Percentiles rank a stretch among this genome's conserved stretches.
Conservation (phyloP, 192 early-diverging fungal genomes). For the Coemansia sp. region DNA sequence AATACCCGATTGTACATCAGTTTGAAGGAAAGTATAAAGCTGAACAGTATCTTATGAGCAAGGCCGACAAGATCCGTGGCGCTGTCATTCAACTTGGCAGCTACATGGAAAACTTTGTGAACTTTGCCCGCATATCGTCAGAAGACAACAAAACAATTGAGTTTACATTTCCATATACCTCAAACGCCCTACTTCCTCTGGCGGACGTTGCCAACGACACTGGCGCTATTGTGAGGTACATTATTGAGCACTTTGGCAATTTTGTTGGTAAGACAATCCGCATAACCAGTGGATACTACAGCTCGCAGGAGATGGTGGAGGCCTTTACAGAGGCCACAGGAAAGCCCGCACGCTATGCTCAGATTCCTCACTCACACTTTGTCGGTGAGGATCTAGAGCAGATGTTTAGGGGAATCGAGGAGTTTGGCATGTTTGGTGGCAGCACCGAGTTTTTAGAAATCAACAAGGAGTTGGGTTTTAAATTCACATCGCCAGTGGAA, state of each 20-base stretch:
- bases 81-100: slow-evolving; percentile 24
- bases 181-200: slow-evolving; percentile 25
- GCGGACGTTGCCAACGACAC: slow-evolving; percentile 37
- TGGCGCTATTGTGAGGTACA: slow-evolving; percentile 33
- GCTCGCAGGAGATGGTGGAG: slow-evolving; percentile 34
- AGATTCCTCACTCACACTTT: slow-evolving; percentile 21
- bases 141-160: slow-evolving; percentile 39
- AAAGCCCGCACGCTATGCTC: slow-evolving; percentile 28
- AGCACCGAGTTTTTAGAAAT: slow-evolving; percentile 26
- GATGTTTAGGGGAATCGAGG: slow-evolving; percentile 33
- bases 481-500: slow-evolving; percentile 23
- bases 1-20: slow-evolving; percentile 27
- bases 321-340: slow-evolving; percentile 43
- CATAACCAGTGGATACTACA: slow-evolving; percentile 34
- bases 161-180: slow-evolving; percentile 26
- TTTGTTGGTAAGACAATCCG: slow-evolving; percentile 15
- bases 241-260: slow-evolving; percentile 34
- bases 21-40: slow-evolving; percentile 42
- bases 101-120: slow-evolving; percentile 43
- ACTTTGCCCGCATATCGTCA: slow-evolving; percentile 28
- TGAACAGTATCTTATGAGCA: slow-evolving; percentile 39
- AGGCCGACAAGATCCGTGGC: slow-evolving; percentile 19
- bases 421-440: slow-evolving; percentile 33
- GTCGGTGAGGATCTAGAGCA: slow-evolving; percentile 10
- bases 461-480: slow-evolving; percentile 22